Evolutionary conservation across 2,329 filamentous ascomycete species (phyloP).

Genomic region (Fusarium sp.): DNA sequence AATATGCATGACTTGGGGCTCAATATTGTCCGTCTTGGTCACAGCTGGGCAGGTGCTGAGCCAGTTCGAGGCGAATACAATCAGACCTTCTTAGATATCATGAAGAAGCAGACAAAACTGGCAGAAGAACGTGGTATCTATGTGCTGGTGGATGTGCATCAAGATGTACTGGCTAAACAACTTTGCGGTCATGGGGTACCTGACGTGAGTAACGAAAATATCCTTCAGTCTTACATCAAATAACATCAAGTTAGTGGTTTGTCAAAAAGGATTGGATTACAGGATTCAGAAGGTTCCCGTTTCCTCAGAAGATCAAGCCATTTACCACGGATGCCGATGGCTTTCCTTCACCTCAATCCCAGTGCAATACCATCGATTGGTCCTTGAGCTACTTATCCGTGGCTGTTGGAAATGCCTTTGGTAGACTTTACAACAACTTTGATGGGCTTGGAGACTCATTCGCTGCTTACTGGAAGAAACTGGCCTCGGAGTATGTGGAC

Average conservation of each 20-base stretch:
- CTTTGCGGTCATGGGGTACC: not conserved
- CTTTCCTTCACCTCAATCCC: not conserved
- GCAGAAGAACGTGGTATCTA: not conserved
- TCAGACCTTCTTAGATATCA: not conserved
- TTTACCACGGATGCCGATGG: not conserved
- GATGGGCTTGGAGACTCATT: not conserved
- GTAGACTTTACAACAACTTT: not conserved
- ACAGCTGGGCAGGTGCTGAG: not conserved
- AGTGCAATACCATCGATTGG: not conserved
- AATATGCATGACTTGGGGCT: not conserved
- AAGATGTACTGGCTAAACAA: not conserved
- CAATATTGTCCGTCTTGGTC: not conserved
- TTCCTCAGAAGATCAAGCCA: not conserved
- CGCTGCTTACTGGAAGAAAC: not conserved
- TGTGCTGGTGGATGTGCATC: not conserved
- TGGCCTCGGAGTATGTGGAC: not conserved
- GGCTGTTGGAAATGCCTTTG: not conserved
- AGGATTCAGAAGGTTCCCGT: not conserved
- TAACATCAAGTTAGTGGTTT: no score
- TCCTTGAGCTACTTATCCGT: not conserved
- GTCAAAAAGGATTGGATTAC: accelerated
- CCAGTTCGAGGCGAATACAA: not conserved
- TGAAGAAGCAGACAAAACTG: not conserved
- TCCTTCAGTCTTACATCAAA: no score
- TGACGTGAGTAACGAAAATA: no score